Evolutionary conservation across 2,329 filamentous ascomycete genomes (phyloP), one percentile per base, ranked within the genome.

Genomic region (Lecanosticta acicola): DNA sequence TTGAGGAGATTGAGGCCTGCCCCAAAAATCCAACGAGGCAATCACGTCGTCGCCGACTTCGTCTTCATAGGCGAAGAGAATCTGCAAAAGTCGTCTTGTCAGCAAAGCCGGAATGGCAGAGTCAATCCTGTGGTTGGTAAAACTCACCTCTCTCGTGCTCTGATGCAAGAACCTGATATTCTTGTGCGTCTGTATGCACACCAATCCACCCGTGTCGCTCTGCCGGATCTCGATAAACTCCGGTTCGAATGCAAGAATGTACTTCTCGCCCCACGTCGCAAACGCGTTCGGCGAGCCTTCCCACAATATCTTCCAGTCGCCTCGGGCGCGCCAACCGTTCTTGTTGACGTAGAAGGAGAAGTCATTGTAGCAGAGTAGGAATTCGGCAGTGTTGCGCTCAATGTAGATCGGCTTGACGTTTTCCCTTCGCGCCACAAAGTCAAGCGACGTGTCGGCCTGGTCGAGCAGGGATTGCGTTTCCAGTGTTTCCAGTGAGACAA

Each of bases 301-400:
- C 93, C 93, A 98, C 54, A 91, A 85, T 63, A 98, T 95, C 60
- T 85, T 84, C 93, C 93, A 98, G 68, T 98, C 93, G 3, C 90
- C 89, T 60, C 90, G 79, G 43, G 91, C 91, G 53, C 93, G 83
- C 93, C 93, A 98, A 32, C 93, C 93, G 66, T 98, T 97, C 60
- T 93, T 82, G 69, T 98, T 97, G 64, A 98, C 93, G 62, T 97
- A 98, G 79, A 98, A 98, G 10, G 88, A 95, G 69, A 96, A 98
- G 66, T 98, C 93, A 3, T 88, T 93, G 71, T 98, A 98, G 69
- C 96, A 97, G 54, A 98, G 82, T 57, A 98, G 69, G 75, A 98
- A 98, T 65, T 98, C 93, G 66, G 91, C 90, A 58, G 94, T 94
- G 64, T 97, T 83, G 37, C 93, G 85, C 68, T 98, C 94, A 57